phyloP scores from a whole-genome alignment of 441 rosid genomes.

The Rhodomyrtus psidioides region DNA sequence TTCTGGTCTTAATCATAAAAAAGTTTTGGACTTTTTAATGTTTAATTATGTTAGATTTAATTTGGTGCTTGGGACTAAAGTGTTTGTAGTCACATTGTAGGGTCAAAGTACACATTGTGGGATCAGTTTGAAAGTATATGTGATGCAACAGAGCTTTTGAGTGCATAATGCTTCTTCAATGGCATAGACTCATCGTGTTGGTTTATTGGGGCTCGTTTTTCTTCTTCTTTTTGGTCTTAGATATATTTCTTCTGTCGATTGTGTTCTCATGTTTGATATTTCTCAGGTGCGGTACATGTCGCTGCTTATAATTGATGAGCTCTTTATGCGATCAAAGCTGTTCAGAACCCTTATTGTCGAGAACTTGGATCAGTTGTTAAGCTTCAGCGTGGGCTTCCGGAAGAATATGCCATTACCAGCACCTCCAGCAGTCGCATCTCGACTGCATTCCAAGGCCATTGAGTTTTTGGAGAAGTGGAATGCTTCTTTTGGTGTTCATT shows the following conservation, averaged over 20 bases:
- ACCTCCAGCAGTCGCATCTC: slow-evolving; percentile 62
- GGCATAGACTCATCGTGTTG: background rate
- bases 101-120: background rate
- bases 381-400: slow-evolving; percentile 73
- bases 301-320: slow-evolving; percentile 77
- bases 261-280: background rate
- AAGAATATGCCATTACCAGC: slow-evolving; percentile 63
- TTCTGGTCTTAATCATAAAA: background rate
- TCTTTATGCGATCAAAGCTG: slow-evolving; percentile 88
- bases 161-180: background rate
- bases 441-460: slow-evolving; percentile 64
- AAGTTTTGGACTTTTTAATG: background rate
- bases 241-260: background rate
- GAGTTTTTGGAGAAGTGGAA: slow-evolving; percentile 96
- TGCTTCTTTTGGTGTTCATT: slow-evolving; percentile 66
- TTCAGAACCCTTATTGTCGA: slow-evolving; percentile 61
- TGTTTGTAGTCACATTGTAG: background rate
- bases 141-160: background rate
- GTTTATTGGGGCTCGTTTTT: background rate
- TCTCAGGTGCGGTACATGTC: slow-evolving; percentile 73
- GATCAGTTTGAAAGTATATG: background rate
- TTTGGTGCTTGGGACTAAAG: background rate
- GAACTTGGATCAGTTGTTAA: slow-evolving; percentile 64
- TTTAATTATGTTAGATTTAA: background rate
- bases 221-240: background rate